Evolutionary conservation across 2,329 filamentous ascomycete genomes (phyloP), one percentile per base, ranked within the genome.

Genomic region (Lecanosticta acicola): DNA sequence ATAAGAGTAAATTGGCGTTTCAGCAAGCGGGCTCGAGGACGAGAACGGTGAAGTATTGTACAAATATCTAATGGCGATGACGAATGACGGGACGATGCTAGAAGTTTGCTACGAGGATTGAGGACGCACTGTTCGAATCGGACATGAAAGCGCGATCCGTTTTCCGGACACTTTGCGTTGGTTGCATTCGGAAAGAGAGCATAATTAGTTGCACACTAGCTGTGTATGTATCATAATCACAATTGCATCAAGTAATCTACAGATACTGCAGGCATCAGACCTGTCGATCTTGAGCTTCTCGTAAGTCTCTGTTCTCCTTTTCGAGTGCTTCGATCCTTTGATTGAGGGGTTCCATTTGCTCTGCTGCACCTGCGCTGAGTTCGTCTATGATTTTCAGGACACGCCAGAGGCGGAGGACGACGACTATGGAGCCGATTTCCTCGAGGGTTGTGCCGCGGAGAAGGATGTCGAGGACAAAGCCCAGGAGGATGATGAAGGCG

Each of bases 311-410:
- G n/a, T 74, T 74, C 50, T 71, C 77, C 42, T 62, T 66, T 57
- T 77, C 74, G 7, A 83, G 64, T 19, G 71, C 65, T 39, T 74
- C 71, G 19, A 84, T 68, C 44, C 71, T 65, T 41, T 71, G 64
- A 52, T 78, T 70, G 32, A 84, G 65, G 8, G 72, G 71, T 50
- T 81, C 80, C 68, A 80, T 76, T 59, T 79, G 71, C 64, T 85
- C 81, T 29, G 77, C 68, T 1, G 80, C 80, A 7, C 79, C 80
- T 4, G 81, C 72, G 21, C 76, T 77, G 50, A 85, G 71, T 63
- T 86, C 83, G 58, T 86, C 80, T 4, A 84, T 77, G 41, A 85
- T 83, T 68, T 85, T 84, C 61, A 84, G 78, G 36, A 86, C 74
- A 13, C 83, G 74, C 78, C 81, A 85, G 3, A 86, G 69, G 43